Percentiles rank a stretch among this genome's conserved stretches.
Conservation (phyloP, 768 basidiomycete species). For the Amanita rubescens region DNA sequence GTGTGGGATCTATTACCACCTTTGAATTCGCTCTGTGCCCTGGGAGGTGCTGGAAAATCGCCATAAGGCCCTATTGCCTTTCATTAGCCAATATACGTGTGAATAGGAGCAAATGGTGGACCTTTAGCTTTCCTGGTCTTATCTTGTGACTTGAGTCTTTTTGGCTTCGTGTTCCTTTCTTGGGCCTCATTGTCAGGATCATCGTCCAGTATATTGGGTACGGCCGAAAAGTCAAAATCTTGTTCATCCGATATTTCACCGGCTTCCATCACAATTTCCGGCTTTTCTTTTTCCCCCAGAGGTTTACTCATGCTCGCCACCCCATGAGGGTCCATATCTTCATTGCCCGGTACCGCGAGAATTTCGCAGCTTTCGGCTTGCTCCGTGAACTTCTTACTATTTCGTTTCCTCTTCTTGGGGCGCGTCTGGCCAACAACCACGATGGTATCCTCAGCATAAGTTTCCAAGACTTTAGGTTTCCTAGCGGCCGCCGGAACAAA, state of each 20-base stretch:
- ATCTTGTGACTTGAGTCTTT: conserved; percentile 44
- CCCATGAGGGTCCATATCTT: too few relatives aligned
- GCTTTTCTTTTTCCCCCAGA: conserved; percentile 8
- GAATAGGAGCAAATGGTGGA: background rate
- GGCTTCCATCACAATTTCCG: conserved; percentile 4
- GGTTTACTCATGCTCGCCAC: conserved; percentile 8
- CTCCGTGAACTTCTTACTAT: background rate
- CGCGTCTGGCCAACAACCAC: conserved; percentile 63
- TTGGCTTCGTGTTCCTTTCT: conserved; percentile 31
- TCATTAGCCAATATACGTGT: background rate
- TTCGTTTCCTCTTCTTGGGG: conserved; percentile 60
- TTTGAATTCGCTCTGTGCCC: conserved; percentile 56
- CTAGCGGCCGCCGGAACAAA: conserved; percentile 69
- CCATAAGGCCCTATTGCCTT: conserved; percentile 35
- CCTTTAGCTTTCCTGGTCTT: conserved; percentile 9
- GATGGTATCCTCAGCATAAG: conserved; percentile 50
- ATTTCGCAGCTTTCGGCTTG: background rate
- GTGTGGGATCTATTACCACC: conserved; percentile 66
- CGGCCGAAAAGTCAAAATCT: conserved; percentile 61
- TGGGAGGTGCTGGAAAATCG: conserved; percentile 59
- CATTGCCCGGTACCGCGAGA: background rate
- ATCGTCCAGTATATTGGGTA: conserved; percentile 68
- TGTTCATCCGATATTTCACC: conserved; percentile 17
- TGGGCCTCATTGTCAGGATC: conserved; percentile 33
- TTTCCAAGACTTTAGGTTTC: conserved; percentile 17